Base-by-base conservation (phyloP, 208 protist species). In the Wallacemonas rigidus region DNA sequence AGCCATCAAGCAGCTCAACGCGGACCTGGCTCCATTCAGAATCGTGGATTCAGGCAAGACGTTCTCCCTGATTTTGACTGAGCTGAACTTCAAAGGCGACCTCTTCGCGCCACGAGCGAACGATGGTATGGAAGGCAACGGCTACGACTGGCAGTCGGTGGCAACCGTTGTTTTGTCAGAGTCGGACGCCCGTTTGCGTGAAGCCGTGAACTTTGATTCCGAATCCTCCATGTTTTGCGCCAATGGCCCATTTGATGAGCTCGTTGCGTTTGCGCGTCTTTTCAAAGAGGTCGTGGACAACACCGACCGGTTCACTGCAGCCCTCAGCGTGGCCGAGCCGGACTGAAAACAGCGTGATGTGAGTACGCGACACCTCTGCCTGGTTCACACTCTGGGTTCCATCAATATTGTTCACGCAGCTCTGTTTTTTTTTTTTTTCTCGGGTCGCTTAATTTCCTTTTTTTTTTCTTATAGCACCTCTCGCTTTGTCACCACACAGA, bases 81-180 rank as follows among this genome's bases (percentile, higher is more conserved):
- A 63, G 12, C 39, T 63, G 6, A 8, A 39, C 5, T 44, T 35
- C 36, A 43, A 43, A 12, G 11, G 17, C 17, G 35, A 63, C 36
- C 57, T 63, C 39, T 63, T 63, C 38, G 57, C 57, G 0, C 39
- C 57, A 4, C 57, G 57, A n/a, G 57, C 57, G 5, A 63, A 44
- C 5, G 57, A 63, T 5, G 57, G 57, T n/a, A 45, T 63, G 7
- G 57, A 47, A 39, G 57, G 57, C 36, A 63, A 63, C 57, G 57
- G 57, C 5, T 63, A 63, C n/a, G 57, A 63, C 39, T 63, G 57
- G 57, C 57, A 63, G 39, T 63, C 57, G 6, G 57, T 63, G 35
- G 57, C 57, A 35, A n/a, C 38, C 38, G 57, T 63, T 0, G 57
- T 63, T 5, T 39, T 63, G 26, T 39, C 57, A 39, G 17, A 44